Base-by-base conservation (phyloP, 805 yeast species). In the Maudiozyma bulderi region DNA sequence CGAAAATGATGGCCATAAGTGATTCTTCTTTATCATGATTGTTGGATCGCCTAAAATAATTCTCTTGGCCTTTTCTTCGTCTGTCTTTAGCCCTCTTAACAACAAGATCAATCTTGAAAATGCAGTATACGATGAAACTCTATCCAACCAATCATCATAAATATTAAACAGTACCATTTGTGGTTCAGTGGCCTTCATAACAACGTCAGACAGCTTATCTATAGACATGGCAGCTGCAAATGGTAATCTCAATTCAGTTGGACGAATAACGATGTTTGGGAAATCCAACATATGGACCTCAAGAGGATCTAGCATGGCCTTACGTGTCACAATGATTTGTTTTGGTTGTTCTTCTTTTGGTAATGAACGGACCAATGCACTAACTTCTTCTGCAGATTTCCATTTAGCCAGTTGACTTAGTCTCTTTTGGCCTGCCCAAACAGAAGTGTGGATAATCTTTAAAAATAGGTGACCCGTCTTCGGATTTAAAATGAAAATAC, bases 311-410 rank as follows among this genome's bases (percentile, higher is more conserved):
- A 86, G 60, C 75, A 93, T 84, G 11, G 95, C 95, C 58, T 86
- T 87, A 58, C 98, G 73, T 0, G 96, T 86, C 8, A 87, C 90
- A 61, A 93, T 85, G 51, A 93, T 70, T 66, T 90, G 96, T 59
- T 85, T 85, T 2, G 99, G 99, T 59, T 89, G 96, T 66, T 93
- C 96, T 59, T 91, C 97, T 48, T 80, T 75, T 0, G 97, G 97
- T 47, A 93, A 69, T 0, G 97, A 86, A 41, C 96, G 75, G 15
- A 93, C 77, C 54, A 93, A 71, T 0, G 95, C 95, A 13, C 96
- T 91, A 26, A 88, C 95, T 66, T 91, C 98, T 67, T 93, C 99
- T 0, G 99, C 98, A 1, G 98, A 82, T 64, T 91, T 93, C 99
- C 99, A 93, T 63, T 93, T 93, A 1, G 98, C 90, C 54, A 93